A percentile compares a stretch with the other conserved stretches of the same genome.
Evolutionary conservation across 164 flowering plant species (phyloP).

Genomic region (Aristolochia fimbriata): DNA sequence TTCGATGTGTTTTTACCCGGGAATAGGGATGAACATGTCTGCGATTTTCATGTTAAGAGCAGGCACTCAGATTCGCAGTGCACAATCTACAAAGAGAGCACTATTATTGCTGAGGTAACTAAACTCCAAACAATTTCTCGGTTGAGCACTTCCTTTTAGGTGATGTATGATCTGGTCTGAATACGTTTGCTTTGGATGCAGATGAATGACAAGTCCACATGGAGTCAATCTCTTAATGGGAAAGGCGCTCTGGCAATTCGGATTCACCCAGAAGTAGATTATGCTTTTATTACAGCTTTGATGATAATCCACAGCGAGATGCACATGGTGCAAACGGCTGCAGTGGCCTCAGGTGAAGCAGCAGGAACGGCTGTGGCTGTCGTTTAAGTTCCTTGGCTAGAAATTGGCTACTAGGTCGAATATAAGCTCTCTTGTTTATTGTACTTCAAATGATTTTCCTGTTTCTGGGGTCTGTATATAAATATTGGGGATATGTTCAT

Average conservation of each 20-base stretch:
- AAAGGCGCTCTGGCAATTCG: neutral
- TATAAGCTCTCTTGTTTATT: too few relatives aligned
- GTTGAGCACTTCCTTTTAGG: neutral
- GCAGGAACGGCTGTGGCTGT: neutral
- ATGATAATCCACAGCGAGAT: neutral
- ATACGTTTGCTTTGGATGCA: conserved; percentile 8
- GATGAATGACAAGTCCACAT: conserved; percentile 18
- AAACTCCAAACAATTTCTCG: neutral
- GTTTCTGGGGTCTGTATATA: too few relatives aligned
- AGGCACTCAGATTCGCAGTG: conserved; percentile 12
- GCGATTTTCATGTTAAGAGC: conserved; percentile 28
- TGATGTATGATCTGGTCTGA: neutral
- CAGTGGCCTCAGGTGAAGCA: neutral
- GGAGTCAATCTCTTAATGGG: neutral
- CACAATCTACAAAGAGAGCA: conserved; percentile 17
- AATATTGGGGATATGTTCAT: too few relatives aligned
- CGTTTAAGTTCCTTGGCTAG: too few relatives aligned
- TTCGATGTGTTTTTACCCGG: conserved; percentile 25
- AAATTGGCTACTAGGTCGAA: too few relatives aligned
- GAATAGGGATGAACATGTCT: conserved; percentile 12
- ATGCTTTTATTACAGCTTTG: neutral
- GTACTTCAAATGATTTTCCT: too few relatives aligned
- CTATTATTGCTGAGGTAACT: conserved; percentile 23
- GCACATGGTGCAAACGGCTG: neutral
- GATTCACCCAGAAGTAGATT: neutral